Base-by-base conservation (phyloP, 805 yeast genomes). In the Barnettozyma vustinii region DNA sequence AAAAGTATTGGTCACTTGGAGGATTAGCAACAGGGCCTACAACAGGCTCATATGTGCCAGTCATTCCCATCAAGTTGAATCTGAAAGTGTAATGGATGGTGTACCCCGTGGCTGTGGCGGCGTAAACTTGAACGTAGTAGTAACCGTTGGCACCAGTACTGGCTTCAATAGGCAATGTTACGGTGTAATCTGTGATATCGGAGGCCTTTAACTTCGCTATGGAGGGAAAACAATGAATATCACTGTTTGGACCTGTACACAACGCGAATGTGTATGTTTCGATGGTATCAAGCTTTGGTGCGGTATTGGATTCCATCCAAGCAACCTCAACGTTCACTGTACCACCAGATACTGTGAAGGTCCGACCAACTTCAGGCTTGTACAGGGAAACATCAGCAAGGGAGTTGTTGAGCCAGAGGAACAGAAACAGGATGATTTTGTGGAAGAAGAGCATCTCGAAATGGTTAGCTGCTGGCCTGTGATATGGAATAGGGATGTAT, bases 61-160 rank as follows among this genome's bases (percentile, higher is more conserved):
- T 67, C 95, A 92, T 86, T 10, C 83, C 89, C 0, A 72, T 63
- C 52, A 92, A 69, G 25, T 63, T 52, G 69, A 91, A 84, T 58
- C 96, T 71, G 36, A 76, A 73, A 5, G 90, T 63, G 65, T 88
- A 88, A 61, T 83, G 85, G 55, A 80, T 79, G 1, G 88, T 75
- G 57, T 68, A 71, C 32, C 77, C 79, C 7, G 59, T 56, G 9
- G 63, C 52, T 2, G 63, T 49, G 10, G 55, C 48, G 1, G 88
- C 78, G 53, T 74, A 77, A 30, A 90, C 63, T 69, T 92, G 97
- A 54, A 92, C 64, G 64, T 70, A 87, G 66, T 78, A 92, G 51
- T 67, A 66, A 27, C 99, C 99, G 59, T 75, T 64, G 3, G 80
- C 80, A 35, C 79, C 84, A 10, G 60, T 59, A 21, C 68, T 47